Base-by-base conservation (phyloP, 768 basidiomycete genomes). In the Tylopilus sp. region DNA sequence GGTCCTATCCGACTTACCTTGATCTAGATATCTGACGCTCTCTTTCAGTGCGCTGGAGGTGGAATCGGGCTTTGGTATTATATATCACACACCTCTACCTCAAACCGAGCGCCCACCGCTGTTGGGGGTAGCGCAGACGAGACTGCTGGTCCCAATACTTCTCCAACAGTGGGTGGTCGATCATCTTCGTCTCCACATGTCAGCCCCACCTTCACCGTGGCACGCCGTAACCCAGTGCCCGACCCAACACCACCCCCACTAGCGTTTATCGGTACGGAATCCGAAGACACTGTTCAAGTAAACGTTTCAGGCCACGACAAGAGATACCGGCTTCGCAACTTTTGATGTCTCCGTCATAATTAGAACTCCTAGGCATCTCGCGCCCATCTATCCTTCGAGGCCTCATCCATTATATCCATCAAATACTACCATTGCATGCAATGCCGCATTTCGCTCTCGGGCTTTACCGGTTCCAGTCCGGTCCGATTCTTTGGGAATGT, bases 91-190 rank as follows among this genome's bases (percentile, higher is more conserved):
- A 78, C 78, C 40, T 65, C 69, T 24, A 66, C 79, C 8, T 60
- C 71, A 41, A 75, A 84, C 63, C 72, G 77, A 40, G 72, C 69
- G 13, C 89, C 89, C 5, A 81, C 70, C 5, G 80, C 79, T 10
- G 66, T 91, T 49, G 88, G 89, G 26, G 88, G 88, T 14, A 78
- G 77, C 47, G 83, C 78, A 12, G 66, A 76, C 33, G 75, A 84
- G 61, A 70, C 71, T 6, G 58, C 63, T 14, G 59, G 63, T 2
- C 40, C 63, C 5, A 50, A 57, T n/a, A n/a, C n/a, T 4, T 36
- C 67, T 31, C 19, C 65, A 21, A 45, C 59, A 21, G 34, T 57
- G 43, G 37, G 49, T 16, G 52, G 43, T 24, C 57, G 53, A 30
- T 46, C 58, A 7, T 60, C 61, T 19, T 62, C 66, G 43, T 62